Conservation (phyloP, 192 early-diverging fungal species). For the Neocallimastix lanati region DNA sequence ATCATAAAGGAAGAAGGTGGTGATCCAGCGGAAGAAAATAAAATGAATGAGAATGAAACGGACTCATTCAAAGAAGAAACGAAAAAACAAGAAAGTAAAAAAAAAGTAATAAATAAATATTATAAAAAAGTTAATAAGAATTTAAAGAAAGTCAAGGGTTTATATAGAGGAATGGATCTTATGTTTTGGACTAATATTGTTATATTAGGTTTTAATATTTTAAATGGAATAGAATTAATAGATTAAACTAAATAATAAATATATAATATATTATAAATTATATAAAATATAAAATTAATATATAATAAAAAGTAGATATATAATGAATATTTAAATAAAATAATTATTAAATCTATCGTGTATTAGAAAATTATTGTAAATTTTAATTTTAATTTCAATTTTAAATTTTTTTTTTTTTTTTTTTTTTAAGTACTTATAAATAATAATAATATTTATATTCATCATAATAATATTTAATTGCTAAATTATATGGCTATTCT, state of each 20-base stretch:
- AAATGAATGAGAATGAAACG: not conserved
- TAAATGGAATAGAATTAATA: not conserved
- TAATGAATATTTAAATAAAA: too few species aligned
- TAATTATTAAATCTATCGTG: too few species aligned
- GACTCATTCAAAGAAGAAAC: not conserved
- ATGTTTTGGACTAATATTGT: not conserved
- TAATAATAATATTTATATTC: too few species aligned
- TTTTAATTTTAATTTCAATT: too few species aligned
- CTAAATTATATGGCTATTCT: too few species aligned
- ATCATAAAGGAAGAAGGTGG: not conserved
- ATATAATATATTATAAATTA: too few species aligned
- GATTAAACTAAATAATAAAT: not conserved
- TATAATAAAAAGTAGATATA: too few species aligned
- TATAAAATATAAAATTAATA: too few species aligned
- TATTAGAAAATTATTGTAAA: too few species aligned
- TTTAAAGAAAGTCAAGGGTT: not conserved
- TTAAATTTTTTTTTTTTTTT: too few species aligned
- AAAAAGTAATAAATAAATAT: not conserved
- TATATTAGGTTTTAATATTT: not conserved
- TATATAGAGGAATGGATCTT: not conserved
- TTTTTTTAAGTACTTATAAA: too few species aligned
- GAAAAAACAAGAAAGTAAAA: not conserved
- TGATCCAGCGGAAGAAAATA: not conserved
- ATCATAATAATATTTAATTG: too few species aligned
- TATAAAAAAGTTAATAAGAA: not conserved